Evolutionary conservation across 2,329 filamentous ascomycete species (phyloP).

Genomic region (Huntiella abstrusa): DNA sequence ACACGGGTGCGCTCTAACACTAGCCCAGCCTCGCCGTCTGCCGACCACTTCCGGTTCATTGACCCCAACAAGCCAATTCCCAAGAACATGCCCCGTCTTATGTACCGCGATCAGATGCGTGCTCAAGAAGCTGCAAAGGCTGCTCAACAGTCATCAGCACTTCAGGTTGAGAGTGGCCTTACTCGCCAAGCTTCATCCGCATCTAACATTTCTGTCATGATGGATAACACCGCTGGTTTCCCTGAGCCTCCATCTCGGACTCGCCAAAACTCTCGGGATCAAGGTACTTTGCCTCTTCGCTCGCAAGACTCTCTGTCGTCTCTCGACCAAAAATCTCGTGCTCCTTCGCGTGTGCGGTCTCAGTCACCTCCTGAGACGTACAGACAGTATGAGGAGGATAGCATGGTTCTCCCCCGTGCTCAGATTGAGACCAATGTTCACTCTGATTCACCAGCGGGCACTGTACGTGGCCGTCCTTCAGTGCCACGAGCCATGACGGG

Average conservation of each 20-base stretch:
- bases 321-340: neutral
- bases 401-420: neutral
- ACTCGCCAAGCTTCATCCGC: conserved; percentile 1
- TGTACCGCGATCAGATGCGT: conserved; percentile 2
- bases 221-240: conserved; percentile 6
- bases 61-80: conserved; percentile 8
- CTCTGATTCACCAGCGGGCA: neutral
- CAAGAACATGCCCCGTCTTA: conserved; percentile 10
- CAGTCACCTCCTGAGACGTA: conserved; percentile 3
- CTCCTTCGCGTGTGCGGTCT: neutral
- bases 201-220: neutral
- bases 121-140: neutral
- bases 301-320: no score
- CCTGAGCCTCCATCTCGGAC: conserved; percentile 3
- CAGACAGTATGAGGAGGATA: no score
- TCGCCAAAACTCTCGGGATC: neutral
- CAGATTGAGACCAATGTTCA: neutral
- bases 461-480: neutral
- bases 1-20: conserved; percentile 32
- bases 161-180: neutral
- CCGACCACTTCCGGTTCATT: conserved; percentile 5
- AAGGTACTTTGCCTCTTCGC: neutral
- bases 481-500: neutral
- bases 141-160: neutral
- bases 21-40: conserved; percentile 25